Evolutionary conservation across 192 early-diverging fungal genomes (phyloP), one percentile per base, ranked within the genome.

Genomic region (Backusella luteola): DNA sequence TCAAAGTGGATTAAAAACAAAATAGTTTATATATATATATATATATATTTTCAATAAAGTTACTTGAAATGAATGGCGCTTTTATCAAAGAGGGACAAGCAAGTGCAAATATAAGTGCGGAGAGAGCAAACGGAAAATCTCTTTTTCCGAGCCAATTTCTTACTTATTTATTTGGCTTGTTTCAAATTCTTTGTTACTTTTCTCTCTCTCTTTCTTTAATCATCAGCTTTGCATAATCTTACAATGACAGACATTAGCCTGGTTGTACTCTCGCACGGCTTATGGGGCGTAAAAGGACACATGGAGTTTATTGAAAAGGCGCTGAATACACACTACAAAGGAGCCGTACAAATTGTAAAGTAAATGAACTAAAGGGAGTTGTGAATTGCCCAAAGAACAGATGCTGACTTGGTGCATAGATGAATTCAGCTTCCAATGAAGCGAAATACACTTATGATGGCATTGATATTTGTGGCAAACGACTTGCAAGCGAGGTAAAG

Each of bases 1-100:
- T 96, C 75, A 98, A 95, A 84, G 89, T 95, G 11, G 91, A 93
- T 76, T 94, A 77, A 42, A 42, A 2, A 42, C 15, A 44, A 44
- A 44, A 44, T 2, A 1, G 9, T 11, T 39, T 39, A 39, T 39
- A 29, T 29, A 29, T 29, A 39, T 39, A 29, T 29, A 29, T 29
- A 38, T 11, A 11, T 32, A 12, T 11, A 11, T 3, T 39, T 12
- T 39, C 38, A 39, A 39, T 39, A 39, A 39, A 39, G 2, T 32
- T 12, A 39, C 38, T 39, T 39, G 38, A 39, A 12, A 11, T 39
- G 38, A 39, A 39, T 11, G 11, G 1, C 0, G 38, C 1, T 39
- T 39, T 11, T 39, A 9, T 1, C 11, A 39, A 39, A 32, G 32
- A 32, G 32, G 32, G 32, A 32, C 32, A 32, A 32, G 32, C 32